Evolutionary conservation across 768 basidiomycete species (phyloP), one percentile per base, ranked within the genome.

Genomic region (Rhizopogon vesiculosus): DNA sequence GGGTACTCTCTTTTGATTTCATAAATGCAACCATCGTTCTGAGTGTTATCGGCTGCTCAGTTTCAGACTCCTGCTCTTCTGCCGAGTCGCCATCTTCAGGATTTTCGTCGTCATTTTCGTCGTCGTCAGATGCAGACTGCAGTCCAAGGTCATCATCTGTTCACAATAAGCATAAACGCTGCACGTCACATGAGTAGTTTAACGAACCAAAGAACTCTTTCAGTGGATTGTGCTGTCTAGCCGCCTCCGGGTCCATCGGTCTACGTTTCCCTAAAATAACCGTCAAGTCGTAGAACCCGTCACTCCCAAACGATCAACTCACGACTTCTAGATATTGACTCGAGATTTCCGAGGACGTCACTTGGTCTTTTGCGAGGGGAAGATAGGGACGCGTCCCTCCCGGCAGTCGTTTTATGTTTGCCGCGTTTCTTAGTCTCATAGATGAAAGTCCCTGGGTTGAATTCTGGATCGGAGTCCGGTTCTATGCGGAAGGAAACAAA

Each of bases 71-170:
- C 39, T 67, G 66, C 42, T 66, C 67, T 39, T 62, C 59, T 38
- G 64, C 59, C 18, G 61, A 61, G 18, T 64, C 69, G 7, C 56
- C 61, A 7, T 61, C 62, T 7, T 59, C 65, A 35, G 58, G 52
- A 6, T 46, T 9, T 4, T 64, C 62, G 3, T 59, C 44, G 38
- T 54, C 53, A 9, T 22, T 13, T 12, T 69, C 69, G 16, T 70
- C 66, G 2, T 67, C 74, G 59, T 83, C 82, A 7, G 78, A 80
- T 19, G 76, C 82, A 28, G 82, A 83, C 31, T 81, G 78, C 16
- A 84, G 62, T 40, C 76, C 77, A 40, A 85, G 60, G 43, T 77
- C 72, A 55, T 72, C 62, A 7, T 67, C 78, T 75, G 56, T 45
- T 61, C 2, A 19, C 15, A 50, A 16, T 9, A 51, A 28, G 40